Conservation (phyloP, 192 early-diverging fungal genomes). For the Rhizoclosmatium sp. region DNA sequence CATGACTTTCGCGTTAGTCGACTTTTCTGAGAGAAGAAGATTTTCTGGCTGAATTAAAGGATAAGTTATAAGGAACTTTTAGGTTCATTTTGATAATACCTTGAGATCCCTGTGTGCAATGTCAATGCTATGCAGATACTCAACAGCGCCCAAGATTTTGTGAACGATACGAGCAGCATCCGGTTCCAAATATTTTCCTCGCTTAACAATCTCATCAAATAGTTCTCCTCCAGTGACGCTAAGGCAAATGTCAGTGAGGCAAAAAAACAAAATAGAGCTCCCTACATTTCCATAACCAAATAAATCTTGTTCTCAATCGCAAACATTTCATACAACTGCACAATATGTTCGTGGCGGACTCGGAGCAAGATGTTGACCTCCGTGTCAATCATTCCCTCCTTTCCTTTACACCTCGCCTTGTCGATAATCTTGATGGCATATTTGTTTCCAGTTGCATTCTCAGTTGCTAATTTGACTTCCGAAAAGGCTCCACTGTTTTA, state of each 20-base stretch:
- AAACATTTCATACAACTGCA: constrained; percentile 57
- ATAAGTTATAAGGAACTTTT: not conserved
- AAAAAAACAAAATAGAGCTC: constrained; percentile 47
- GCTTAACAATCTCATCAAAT: constrained; percentile 82
- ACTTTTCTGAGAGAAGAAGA: constrained; percentile 47
- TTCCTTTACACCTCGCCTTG: constrained; percentile 66
- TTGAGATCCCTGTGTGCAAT: constrained; percentile 84
- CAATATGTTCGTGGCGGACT: constrained; percentile 71
- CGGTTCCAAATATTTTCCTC: constrained; percentile 72
- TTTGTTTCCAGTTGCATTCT: constrained; percentile 66
- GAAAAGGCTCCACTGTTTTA: constrained; percentile 31
- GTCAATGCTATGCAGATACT: constrained; percentile 82
- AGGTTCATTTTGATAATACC: constrained; percentile 28
- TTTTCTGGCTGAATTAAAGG: constrained; percentile 56
- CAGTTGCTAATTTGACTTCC: constrained; percentile 62
- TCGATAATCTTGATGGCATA: constrained; percentile 86
- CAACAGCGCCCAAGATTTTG: constrained; percentile 81
- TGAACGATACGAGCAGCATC: constrained; percentile 83
- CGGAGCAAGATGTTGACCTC: constrained; percentile 75
- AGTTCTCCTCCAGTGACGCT: constrained; percentile 88
- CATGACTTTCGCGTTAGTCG: constrained; percentile 49
- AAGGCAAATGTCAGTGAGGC: not conserved
- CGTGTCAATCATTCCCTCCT: constrained; percentile 68
- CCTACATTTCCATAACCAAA: constrained; percentile 57
- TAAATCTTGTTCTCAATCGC: constrained; percentile 61